These are phyloP conservation scores for Fusarium duplospermum DNA, from an alignment of 2,329 filamentous ascomycete genomes.

Conservation along the genomic window DNA sequence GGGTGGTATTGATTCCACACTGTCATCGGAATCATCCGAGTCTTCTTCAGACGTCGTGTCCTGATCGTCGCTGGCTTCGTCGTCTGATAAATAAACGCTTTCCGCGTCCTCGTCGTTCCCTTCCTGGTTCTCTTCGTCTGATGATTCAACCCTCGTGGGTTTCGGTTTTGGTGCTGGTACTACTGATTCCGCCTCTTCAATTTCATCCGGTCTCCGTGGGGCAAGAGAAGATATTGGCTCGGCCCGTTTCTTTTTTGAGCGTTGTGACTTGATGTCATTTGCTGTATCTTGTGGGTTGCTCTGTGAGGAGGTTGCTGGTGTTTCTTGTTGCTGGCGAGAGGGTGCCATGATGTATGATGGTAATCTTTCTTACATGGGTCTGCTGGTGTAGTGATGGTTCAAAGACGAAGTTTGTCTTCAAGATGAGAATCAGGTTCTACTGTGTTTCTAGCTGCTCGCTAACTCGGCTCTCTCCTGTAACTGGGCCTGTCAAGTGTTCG, in stretches of 20 bases:
- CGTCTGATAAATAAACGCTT: constrained; percentile 37
- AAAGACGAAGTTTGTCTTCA: background rate
- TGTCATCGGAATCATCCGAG: constrained; percentile 27
- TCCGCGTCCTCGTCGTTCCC: constrained; percentile 22
- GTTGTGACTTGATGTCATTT: constrained; percentile 5
- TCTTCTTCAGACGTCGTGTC: constrained; percentile 26
- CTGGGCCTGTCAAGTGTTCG: constrained; percentile 19
- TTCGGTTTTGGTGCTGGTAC: constrained; percentile 10
- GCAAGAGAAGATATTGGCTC: background rate
- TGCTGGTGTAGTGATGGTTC: background rate
- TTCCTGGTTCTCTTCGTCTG: constrained; percentile 15
- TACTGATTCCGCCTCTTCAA: constrained; percentile 28
- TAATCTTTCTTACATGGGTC: background rate
- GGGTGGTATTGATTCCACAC: constrained; percentile 22
- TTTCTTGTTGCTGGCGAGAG: constrained; percentile 1
- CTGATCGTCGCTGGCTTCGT: constrained; percentile 16
- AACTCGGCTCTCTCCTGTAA: constrained; percentile 1
- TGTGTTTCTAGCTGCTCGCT: background rate
- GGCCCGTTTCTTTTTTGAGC: constrained; percentile 4
- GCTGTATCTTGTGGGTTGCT: background rate
- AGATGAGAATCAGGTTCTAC: background rate
- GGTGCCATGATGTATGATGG: constrained; percentile 18
- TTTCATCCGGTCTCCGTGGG: constrained; percentile 32
- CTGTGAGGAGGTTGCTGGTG: constrained; percentile 19
- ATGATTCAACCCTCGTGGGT: constrained; percentile 15